Evolutionary conservation across 176 grass and related monocot species (phyloP).

Genomic region (Eleusine indica): DNA sequence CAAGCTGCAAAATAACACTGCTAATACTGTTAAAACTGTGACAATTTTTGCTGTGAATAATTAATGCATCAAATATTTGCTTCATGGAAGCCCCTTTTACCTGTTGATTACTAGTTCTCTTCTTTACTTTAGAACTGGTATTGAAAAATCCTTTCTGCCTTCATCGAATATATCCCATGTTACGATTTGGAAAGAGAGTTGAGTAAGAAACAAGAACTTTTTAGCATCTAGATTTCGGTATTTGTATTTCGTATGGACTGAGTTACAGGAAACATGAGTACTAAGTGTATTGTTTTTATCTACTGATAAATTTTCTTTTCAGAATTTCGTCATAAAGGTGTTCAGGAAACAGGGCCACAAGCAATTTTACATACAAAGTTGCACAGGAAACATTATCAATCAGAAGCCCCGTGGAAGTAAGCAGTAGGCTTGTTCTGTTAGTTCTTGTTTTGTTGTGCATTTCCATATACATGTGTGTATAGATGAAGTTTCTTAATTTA

Average conservation of each 20-base stretch:
- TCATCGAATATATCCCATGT: slow-evolving; percentile 4
- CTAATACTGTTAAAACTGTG: background rate
- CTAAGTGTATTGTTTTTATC: background rate
- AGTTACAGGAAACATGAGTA: background rate
- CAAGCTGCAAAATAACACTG: background rate
- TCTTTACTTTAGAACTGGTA: background rate
- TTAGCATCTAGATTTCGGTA: background rate
- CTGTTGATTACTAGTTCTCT: slow-evolving; percentile 4
- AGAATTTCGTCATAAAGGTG: slow-evolving; percentile 4
- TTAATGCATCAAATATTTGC: background rate
- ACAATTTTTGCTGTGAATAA: background rate
- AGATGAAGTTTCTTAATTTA: background rate
- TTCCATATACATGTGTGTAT: background rate
- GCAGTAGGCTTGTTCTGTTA: slow-evolving; percentile 12
- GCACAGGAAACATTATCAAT: slow-evolving; percentile 34
- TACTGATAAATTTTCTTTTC: slow-evolving; percentile 16
- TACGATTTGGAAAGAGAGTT: background rate
- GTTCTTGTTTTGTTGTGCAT: background rate
- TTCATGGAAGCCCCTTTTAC: background rate
- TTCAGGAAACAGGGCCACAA: slow-evolving; percentile 18
- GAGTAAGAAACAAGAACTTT: background rate
- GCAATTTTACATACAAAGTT: slow-evolving; percentile 47
- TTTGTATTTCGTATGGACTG: slow-evolving; percentile 16
- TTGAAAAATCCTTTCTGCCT: slow-evolving; percentile 1
- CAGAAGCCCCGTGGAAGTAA: slow-evolving; percentile 68